Percentiles rank a stretch among this genome's conserved stretches.
Conservation (phyloP, 2,329 filamentous ascomycete genomes). For the Ophioceras dolichostomum region DNA sequence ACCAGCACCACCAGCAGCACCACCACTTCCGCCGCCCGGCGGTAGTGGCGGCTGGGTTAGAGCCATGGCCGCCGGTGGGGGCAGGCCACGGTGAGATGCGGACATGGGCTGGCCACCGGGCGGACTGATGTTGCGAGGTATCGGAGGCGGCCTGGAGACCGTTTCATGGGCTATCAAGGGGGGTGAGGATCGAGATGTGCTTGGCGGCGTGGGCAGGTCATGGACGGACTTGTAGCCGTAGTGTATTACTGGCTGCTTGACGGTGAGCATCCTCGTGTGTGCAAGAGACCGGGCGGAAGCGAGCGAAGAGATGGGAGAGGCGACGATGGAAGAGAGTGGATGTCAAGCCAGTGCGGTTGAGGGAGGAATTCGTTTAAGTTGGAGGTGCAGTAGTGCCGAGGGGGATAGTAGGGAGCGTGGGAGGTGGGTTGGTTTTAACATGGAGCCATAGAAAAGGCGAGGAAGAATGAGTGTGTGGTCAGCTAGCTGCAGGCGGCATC, state of each 20-base stretch:
- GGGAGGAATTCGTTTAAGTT: background rate
- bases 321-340: too few species aligned
- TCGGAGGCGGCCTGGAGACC: constrained; percentile 25
- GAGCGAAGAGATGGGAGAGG: too few species aligned
- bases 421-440: too few species aligned
- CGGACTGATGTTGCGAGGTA: constrained; percentile 32
- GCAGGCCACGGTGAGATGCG: constrained; percentile 56
- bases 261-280: constrained; percentile 52
- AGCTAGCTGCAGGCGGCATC: too few species aligned
- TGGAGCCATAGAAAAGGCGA: too few species aligned
- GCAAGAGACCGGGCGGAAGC: too few species aligned
- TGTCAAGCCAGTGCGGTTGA: constrained; percentile 2
- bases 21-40: constrained; percentile 2
- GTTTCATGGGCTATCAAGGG: constrained; percentile 37
- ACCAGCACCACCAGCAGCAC: background rate
- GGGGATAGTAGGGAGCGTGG: background rate
- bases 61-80: constrained; percentile 54
- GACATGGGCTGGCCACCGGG: constrained; percentile 46
- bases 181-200: constrained; percentile 41
- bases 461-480: too few species aligned
- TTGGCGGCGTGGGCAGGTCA: constrained; percentile 49
- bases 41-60: constrained; percentile 24
- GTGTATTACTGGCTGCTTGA: constrained; percentile 46
- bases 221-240: constrained; percentile 49
- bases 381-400: background rate